phyloP scores from a whole-genome alignment of 257 asterid genomes.

The Vinca minor region DNA sequence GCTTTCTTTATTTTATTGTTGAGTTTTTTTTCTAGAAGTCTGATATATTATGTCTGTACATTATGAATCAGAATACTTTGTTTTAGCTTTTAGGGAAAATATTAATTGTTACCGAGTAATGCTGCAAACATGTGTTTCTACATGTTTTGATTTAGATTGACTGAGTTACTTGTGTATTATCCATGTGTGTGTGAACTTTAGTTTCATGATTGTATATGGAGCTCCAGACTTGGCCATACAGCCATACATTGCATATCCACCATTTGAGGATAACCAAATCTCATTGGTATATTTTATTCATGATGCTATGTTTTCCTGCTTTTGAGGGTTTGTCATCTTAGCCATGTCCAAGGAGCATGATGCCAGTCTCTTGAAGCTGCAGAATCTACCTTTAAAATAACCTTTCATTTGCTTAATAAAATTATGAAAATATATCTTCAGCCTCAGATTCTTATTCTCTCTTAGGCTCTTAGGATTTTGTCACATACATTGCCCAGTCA shows the following conservation, averaged over 20 bases:
- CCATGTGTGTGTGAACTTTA: background rate
- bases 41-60: background rate
- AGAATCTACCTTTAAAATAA: background rate
- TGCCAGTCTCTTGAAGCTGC: background rate
- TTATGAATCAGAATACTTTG: background rate
- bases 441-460: background rate
- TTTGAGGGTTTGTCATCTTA: background rate
- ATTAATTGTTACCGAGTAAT: background rate
- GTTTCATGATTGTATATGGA: background rate
- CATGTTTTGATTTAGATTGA: background rate
- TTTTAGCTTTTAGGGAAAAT: background rate
- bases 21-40: background rate
- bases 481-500: background rate
- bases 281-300: background rate
- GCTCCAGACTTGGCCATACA: background rate
- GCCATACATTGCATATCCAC: background rate
- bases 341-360: background rate
- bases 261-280: background rate
- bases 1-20: background rate
- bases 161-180: background rate
- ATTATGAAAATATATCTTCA: background rate
- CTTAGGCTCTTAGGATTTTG: background rate
- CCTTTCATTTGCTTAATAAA: background rate
- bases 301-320: background rate
- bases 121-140: background rate